Evolutionary conservation across 768 basidiomycete species (phyloP).

Genomic region (Lentinula lateritia): DNA sequence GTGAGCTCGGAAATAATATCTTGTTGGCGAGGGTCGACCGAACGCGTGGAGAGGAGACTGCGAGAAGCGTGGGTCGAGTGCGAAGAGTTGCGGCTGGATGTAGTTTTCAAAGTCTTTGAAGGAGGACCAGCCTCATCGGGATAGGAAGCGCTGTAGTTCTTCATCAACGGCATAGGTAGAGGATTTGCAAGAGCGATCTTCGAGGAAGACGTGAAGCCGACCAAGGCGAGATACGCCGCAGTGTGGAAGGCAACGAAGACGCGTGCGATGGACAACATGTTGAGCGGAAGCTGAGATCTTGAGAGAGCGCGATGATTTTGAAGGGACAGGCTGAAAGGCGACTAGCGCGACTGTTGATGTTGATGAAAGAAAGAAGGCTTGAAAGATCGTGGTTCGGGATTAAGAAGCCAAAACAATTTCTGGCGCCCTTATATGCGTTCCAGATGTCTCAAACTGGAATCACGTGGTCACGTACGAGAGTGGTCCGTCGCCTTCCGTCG

Average conservation of each 20-base stretch:
- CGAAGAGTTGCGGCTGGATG: background rate
- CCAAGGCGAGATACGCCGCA: constrained; percentile 29
- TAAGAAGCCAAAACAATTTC: background rate
- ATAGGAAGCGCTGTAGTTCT: constrained; percentile 17
- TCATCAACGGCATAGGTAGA: constrained; percentile 12
- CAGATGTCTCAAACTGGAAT: background rate
- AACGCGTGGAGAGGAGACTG: background rate
- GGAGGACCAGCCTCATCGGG: constrained; percentile 1
- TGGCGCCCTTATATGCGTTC: background rate
- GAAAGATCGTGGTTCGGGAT: constrained; percentile 8
- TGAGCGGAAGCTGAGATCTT: constrained; percentile 2
- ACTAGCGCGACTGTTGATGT: constrained; percentile 8
- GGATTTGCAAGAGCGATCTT: constrained; percentile 29
- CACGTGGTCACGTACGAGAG: background rate
- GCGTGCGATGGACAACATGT: constrained; percentile 29
- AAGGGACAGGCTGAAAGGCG: constrained; percentile 14
- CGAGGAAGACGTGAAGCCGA: constrained; percentile 23
- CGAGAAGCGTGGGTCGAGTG: background rate
- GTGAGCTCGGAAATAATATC: background rate
- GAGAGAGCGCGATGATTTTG: constrained; percentile 12
- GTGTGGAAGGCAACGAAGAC: constrained; percentile 32
- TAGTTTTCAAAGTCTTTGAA: background rate
- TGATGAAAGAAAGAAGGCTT: background rate
- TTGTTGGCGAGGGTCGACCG: background rate
- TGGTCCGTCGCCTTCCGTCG: no score